Evolutionary conservation across 1,284 basidiomycete species (phyloP).

Genomic region (Phellopilus nigrolimitatus): DNA sequence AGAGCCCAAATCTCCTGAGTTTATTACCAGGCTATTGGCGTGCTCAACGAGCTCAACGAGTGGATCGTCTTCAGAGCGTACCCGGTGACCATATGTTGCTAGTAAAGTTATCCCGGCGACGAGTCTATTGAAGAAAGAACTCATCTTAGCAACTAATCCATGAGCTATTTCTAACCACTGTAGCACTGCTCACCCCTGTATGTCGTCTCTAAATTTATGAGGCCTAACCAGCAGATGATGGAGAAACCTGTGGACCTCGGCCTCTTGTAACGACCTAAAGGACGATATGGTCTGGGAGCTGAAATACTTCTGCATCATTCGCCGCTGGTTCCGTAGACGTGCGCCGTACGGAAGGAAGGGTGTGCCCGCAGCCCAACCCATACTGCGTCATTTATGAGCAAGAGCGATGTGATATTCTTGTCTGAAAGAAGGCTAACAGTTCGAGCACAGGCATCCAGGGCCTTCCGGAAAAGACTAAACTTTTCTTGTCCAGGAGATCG

Average conservation of each 20-base stretch:
- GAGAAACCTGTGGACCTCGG: not conserved
- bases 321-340: conserved; percentile 29
- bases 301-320: conserved; percentile 29
- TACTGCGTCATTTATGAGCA: not conserved
- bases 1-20: conserved; percentile 16
- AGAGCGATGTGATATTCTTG: too few relatives aligned
- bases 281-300: conserved; percentile 20
- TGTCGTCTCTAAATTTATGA: not conserved
- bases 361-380: not conserved
- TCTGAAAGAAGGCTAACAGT: not conserved
- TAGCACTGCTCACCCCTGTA: not conserved
- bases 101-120: not conserved
- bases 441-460: conserved; percentile 16
- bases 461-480: conserved; percentile 29
- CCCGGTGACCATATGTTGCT: not conserved
- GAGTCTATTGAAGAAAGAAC: not conserved
- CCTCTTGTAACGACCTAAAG: conserved; percentile 24
- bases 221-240: not conserved
- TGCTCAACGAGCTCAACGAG: conserved; percentile 25
- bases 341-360: conserved; percentile 19
- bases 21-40: not conserved
- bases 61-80: conserved; percentile 27
- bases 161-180: not conserved
- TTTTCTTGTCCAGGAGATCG: conserved; percentile 33
- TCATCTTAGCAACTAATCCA: not conserved